Base-by-base conservation (phyloP, 2,329 filamentous ascomycete genomes). In the Cladophialophora immunda region DNA sequence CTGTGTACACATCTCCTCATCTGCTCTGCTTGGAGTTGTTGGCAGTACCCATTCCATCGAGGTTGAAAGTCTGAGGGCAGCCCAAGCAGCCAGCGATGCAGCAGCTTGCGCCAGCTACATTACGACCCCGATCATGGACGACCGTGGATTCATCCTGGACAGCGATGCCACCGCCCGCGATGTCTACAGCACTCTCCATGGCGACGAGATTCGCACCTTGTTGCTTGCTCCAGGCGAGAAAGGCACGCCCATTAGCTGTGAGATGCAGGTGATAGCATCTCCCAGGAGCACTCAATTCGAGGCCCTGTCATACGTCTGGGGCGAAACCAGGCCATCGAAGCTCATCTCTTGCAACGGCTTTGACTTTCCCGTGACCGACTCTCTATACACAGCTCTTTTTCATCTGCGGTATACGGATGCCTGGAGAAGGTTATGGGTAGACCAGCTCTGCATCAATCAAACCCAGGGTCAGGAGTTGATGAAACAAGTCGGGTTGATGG, bases 261-360 rank as follows among this genome's bases (percentile, higher is more conserved):
- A 69, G 45, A 30, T 69, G 59, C 55, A 64, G 25, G 64, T 69
- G 11, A 29, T 66, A n/a, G 4, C 59, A 2, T 58, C 58, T n/a
- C 56, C 67, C n/a, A 63, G 13, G 19, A 60, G 55, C 38, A 53
- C 45, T 38, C 66, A 68, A 41, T 70, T 66, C 45, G 66, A 70
- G 25, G 68, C 68, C 2, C 57, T 70, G 4, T 64, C 58, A 3
- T 70, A 70, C 55, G 68, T 70, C 58, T 70, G 68, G 68, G 68
- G 68, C 15, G 64, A 69, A 32, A 59, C 57, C n/a, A 22, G 15
- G 17, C 29, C 52, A n/a, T 53, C 52, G 15, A 58, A 62, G 3
- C 2, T 64, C 22, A 69, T 69, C 30, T 60, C 55, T 7, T 69
- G 67, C 54, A 69, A 69, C 15, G 67, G 67, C 22, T 66, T 67